Evolutionary conservation across 176 grass and related monocot genomes (phyloP).

Genomic region (Hyparrhenia diplandra): DNA sequence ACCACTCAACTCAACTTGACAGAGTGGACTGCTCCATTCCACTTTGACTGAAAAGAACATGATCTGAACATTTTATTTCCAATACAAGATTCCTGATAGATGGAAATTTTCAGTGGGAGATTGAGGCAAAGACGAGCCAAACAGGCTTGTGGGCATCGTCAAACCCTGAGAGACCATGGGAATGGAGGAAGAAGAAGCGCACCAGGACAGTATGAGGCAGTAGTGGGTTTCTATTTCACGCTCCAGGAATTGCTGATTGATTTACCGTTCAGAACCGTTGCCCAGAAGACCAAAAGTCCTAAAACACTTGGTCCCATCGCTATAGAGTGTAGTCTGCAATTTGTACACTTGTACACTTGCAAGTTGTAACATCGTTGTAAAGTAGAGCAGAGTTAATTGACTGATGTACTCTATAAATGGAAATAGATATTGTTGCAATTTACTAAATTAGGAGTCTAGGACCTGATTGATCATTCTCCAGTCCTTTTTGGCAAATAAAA

Average conservation of each 20-base stretch:
- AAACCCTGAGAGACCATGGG: slow-evolving; percentile 76
- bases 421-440: not conserved
- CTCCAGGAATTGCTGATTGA: not conserved
- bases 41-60: not conserved
- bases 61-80: not conserved
- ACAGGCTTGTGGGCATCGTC: slow-evolving; percentile 56
- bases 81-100: not conserved
- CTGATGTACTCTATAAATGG: not conserved
- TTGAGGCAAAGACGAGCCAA: slow-evolving; percentile 32
- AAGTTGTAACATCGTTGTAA: not conserved
- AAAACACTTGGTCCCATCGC: not conserved
- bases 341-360: not conserved
- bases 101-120: slow-evolving; percentile 71
- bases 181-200: slow-evolving; percentile 61
- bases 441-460: not conserved
- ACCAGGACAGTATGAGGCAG: slow-evolving; percentile 10
- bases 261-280: not conserved
- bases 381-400: not conserved
- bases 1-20: not conserved
- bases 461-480: not conserved
- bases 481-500: not conserved
- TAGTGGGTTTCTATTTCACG: not conserved
- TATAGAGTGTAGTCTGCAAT: not conserved
- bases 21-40: not conserved
- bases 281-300: not conserved